Base-by-base conservation (phyloP, 1,139 yeast genomes). In the Protomyces inouyei region DNA sequence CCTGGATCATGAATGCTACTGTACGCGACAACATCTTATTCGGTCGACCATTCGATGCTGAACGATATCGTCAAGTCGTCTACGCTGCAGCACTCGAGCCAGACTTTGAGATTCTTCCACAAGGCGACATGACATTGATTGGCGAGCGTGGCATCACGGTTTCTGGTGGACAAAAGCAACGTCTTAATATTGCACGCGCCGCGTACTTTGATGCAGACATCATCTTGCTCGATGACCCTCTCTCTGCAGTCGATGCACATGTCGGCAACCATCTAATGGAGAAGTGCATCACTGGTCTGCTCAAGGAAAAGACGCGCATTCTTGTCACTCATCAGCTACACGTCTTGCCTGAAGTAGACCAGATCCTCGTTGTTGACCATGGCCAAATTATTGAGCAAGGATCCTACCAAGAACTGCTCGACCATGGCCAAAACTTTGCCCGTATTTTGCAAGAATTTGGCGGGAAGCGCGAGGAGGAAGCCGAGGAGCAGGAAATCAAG, bases 131-230 rank as follows among this genome's bases (percentile, higher is more conserved):
- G 61, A 88, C 97, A 1, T 96, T 90, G 75, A 87, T 91, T 66
- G 97, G 97, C 68, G 97, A 91, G 74, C 83, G 95, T 70, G 97
- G 97, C 69, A 88, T 91, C 69, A 90, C 95, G 0, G 76, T 91
- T 52, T 88, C 96, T 2, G 97, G 97, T 66, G 97, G 97, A 52
- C 97, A 91, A 74, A 91, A 91, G 76, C 95, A 96, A 0, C 81
- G 96, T 72, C 83, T 89, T 69, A 86, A 86, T 70, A 78, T 91
- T 66, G 97, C 97, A 0, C 82, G 97, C 71, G 88, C 96, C 1
- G 91, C 88, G 2, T 91, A 91, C 74, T 84, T 87, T 52, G 78
- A 83, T 65, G 77, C 80, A 37, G 90, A 87, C 66, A 84, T 87
- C 52, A 77, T 88, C 25, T 75, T 91, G 65, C 78, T 91, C 67